Base-by-base conservation (phyloP, 306 rosid species). In the Gleditsia sinensis region DNA sequence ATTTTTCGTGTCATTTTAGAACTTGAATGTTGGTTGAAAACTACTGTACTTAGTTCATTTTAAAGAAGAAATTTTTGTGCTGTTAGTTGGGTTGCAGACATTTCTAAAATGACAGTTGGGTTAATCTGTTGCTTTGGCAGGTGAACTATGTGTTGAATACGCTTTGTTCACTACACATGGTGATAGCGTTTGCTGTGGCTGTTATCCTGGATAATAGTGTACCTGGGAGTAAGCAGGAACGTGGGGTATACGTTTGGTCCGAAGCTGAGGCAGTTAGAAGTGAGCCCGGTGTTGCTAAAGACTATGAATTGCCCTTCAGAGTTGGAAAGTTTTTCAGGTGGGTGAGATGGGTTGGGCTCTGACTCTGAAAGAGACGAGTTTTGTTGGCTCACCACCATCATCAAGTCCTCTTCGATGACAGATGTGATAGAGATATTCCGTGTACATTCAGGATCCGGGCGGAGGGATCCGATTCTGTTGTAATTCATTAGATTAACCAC, bases 291-390 rank as follows among this genome's bases (percentile, higher is more conserved):
- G 91, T 91, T 66, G 56, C 89, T 25, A 86, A 87, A 65, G 98
- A 94, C 82, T 94, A 94, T 23, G 85, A 74, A 46, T 83, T 94
- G 71, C 98, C 98, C 70, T 91, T 88, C 86, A 76, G 87, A 85
- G 77, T 91, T 74, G 89, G 98, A 82, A 85, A 91, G 75, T 55
- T 86, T 75, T 94, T 94, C 90, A 82, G 88, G 82, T 94, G 97
- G 97, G 97, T 91, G 61, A 91, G 91, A 78, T 94, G 98, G 97
- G 98, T 94, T 42, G 98, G 98, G 51, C 68, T 89, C 13, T 91
- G 70, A 66, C n/a, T 39, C 45, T 36, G 9, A 36, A 82, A 78
- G n/a, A 32, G 39, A 16, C 68, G 14, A 25, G 11, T n/a, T 64
- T 79, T 7, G 32, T 63, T 57, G 74, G 80, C 51, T 62, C 43